A percentile compares a stretch with the other conserved stretches of the same genome.
These are phyloP conservation scores for Priceomyces haplophilus DNA, from an alignment of 805 yeast species.

Conservation along the genomic window DNA sequence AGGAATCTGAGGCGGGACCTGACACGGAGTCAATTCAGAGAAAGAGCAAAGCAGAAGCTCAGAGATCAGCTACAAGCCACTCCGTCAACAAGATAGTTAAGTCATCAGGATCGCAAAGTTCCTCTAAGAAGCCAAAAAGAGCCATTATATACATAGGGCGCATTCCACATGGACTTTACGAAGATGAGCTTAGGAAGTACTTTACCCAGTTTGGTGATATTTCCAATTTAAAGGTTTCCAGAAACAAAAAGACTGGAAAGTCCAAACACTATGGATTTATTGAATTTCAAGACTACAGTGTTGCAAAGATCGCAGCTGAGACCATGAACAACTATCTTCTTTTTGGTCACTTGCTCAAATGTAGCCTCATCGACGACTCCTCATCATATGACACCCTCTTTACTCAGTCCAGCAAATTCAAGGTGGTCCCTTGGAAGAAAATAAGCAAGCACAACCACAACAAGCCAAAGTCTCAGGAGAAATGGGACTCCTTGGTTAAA, in stretches of 20 bases:
- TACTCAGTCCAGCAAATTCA: constrained; percentile 47
- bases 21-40: constrained; percentile 8
- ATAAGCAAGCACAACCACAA: constrained; percentile 54
- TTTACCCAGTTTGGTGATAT: constrained; percentile 90
- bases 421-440: constrained; percentile 57
- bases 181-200: constrained; percentile 71
- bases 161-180: constrained; percentile 90
- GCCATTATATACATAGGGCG: constrained; percentile 89
- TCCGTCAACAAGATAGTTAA: constrained; percentile 20
- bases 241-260: constrained; percentile 86
- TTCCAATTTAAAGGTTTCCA: constrained; percentile 71
- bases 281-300: constrained; percentile 71
- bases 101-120: constrained; percentile 8
- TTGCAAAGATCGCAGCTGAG: constrained; percentile 86
- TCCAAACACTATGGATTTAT: constrained; percentile 90
- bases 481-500: constrained; percentile 53
- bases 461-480: constrained; percentile 51
- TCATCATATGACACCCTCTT: constrained; percentile 57
- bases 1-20: constrained; percentile 9
- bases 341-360: constrained; percentile 80
- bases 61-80: constrained; percentile 15
- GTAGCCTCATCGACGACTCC: constrained; percentile 52
- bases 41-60: constrained; percentile 24
- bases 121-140: constrained; percentile 25
- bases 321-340: constrained; percentile 93